A percentile compares a stretch with the other conserved stretches of the same genome.
Evolutionary conservation across 2,329 filamentous ascomycete species (phyloP).

Genomic region (Verticillium nubilum): DNA sequence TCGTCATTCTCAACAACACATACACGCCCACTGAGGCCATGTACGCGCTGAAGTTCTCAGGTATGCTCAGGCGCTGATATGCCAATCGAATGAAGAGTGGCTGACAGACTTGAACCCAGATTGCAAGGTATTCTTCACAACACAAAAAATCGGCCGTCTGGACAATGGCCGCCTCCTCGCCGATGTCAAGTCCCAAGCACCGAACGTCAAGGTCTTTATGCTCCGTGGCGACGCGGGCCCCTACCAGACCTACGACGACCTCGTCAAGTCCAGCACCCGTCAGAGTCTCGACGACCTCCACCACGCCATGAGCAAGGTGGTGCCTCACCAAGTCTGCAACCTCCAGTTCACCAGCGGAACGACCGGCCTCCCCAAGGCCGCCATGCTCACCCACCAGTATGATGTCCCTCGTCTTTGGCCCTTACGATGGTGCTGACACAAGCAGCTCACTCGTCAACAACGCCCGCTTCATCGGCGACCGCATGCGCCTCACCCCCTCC

Average conservation of each 20-base stretch:
- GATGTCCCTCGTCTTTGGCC: conserved; percentile 9
- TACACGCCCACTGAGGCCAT: conserved; percentile 70
- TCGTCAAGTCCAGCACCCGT: conserved; percentile 46
- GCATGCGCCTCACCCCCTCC: conserved; percentile 61
- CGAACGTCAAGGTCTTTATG: conserved; percentile 48
- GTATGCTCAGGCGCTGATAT: conserved; percentile 30
- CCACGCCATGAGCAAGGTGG: conserved; percentile 47
- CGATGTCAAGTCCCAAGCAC: conserved; percentile 36
- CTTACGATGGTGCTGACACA: neutral
- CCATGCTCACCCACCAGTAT: conserved; percentile 68
- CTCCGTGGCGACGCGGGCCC: conserved; percentile 47
- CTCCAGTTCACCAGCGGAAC: conserved; percentile 74
- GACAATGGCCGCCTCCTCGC: conserved; percentile 56
- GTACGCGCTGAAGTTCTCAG: conserved; percentile 65
- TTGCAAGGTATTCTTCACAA: conserved; percentile 70
- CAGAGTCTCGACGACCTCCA: conserved; percentile 46
- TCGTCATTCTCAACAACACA: conserved; percentile 78
- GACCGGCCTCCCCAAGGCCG: conserved; percentile 67
- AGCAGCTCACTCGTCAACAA: conserved; percentile 58
- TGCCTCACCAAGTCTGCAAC: conserved; percentile 65
- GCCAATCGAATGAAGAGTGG: neutral
- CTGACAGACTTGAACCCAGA: conserved; percentile 33
- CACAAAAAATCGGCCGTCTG: conserved; percentile 59
- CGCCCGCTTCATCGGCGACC: conserved; percentile 65
- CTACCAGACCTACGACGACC: conserved; percentile 55